phyloP scores from a whole-genome alignment of 2,329 filamentous ascomycete species.

The Sclerotinia glacialis region DNA sequence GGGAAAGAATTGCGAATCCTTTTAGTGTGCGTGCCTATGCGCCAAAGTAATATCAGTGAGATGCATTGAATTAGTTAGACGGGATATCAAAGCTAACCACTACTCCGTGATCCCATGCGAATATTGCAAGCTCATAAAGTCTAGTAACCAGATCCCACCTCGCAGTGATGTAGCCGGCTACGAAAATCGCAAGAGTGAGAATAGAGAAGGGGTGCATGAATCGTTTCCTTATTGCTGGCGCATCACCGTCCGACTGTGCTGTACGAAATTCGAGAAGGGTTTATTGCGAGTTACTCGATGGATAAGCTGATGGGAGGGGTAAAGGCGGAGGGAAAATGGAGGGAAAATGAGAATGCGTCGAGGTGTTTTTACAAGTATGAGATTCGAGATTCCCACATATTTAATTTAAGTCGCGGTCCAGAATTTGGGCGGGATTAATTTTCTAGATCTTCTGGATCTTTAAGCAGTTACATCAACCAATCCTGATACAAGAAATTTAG shows the following conservation, averaged over 20 bases:
- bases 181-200: constrained; percentile 95
- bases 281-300: not conserved
- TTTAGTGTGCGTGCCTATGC: constrained; percentile 76
- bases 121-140: constrained; percentile 93
- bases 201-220: constrained; percentile 96
- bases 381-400: constrained; percentile 15
- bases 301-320: not conserved
- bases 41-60: constrained; percentile 24
- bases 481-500: constrained; percentile 21
- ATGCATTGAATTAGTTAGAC: not conserved
- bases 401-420: constrained; percentile 13
- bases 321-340: not conserved
- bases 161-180: constrained; percentile 98
- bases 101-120: constrained; percentile 98
- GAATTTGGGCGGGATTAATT: constrained; percentile 16
- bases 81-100: constrained; percentile 56
- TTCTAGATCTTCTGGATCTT: constrained; percentile 9
- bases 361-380: constrained; percentile 6
- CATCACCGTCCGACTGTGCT: constrained; percentile 29
- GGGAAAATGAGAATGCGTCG: not conserved
- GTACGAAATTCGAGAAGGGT: not conserved
- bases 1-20: constrained; percentile 76
- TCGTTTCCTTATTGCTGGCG: constrained; percentile 37
- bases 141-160: constrained; percentile 98
- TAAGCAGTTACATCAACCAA: not conserved